These are phyloP conservation scores for Fusarium euwallaceae DNA, from an alignment of 2,329 filamentous ascomycete species.

Conservation along the genomic window DNA sequence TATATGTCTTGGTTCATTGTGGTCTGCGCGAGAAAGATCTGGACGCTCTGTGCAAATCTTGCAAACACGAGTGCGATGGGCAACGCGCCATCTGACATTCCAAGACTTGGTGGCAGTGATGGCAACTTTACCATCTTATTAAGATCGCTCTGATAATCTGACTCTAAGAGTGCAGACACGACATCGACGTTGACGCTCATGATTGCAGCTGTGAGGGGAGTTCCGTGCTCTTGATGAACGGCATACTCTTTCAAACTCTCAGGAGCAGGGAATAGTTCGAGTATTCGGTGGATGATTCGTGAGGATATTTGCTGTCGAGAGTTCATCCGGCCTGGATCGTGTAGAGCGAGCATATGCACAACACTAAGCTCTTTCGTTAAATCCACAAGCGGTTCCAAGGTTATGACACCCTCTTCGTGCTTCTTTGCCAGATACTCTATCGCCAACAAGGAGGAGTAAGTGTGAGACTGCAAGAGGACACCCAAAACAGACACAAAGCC, in stretches of 20 bases:
- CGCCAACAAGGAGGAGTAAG: neutral
- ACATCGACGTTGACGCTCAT: neutral
- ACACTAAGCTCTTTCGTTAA: neutral
- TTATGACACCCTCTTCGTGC: neutral
- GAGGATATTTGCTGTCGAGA: slow-evolving; percentile 6
- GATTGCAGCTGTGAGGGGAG: slow-evolving; percentile 3
- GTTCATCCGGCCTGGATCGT: neutral
- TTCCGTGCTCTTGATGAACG: slow-evolving; percentile 3
- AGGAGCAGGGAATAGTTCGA: neutral
- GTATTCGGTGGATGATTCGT: slow-evolving; percentile 6
- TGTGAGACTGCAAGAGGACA: neutral
- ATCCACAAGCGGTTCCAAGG: neutral
- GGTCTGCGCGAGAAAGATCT: neutral
- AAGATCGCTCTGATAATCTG: slow-evolving; percentile 6
- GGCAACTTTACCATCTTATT: neutral
- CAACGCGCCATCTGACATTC: neutral
- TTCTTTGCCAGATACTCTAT: slow-evolving; percentile 8
- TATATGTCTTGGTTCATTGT: neutral
- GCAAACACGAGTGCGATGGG: neutral
- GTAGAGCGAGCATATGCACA: slow-evolving; percentile 1
- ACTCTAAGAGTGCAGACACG: neutral
- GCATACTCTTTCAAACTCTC: neutral
- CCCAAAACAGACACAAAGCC: neutral
- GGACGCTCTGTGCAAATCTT: neutral
- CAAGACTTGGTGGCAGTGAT: neutral